Evolutionary conservation across 1,139 yeast genomes (phyloP).

Genomic region (Suhomyces bokatorum): DNA sequence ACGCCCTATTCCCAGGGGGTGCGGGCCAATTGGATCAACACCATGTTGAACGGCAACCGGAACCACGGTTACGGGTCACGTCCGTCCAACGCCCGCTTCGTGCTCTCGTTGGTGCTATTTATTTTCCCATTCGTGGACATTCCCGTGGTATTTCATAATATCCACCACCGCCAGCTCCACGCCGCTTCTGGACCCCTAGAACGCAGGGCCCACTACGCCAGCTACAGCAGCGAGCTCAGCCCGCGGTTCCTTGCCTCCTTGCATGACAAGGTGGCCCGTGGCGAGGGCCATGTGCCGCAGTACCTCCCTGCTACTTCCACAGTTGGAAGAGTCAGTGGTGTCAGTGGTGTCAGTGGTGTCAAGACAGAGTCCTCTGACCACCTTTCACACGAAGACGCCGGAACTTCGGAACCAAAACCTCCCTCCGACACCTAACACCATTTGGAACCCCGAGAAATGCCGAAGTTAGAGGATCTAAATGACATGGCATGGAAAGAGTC

Average conservation of each 20-base stretch:
- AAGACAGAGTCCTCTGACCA: too few species aligned
- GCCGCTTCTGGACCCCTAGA: background rate
- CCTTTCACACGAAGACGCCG: background rate
- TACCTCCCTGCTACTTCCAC: too few species aligned
- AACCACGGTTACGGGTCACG: conserved; percentile 17
- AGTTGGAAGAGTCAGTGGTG: too few species aligned
- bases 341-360: too few species aligned
- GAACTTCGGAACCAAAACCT: background rate
- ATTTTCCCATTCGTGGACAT: conserved; percentile 36
- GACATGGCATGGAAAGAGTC: background rate
- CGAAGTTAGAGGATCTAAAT: conserved; percentile 1
- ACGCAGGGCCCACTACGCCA: background rate
- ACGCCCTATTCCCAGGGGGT: conserved; percentile 33
- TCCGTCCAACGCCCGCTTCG: conserved; percentile 17
- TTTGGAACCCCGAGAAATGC: conserved; percentile 1
- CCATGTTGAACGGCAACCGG: conserved; percentile 32
- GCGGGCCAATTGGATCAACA: conserved; percentile 36
- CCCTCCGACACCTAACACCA: background rate
- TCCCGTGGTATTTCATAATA: conserved; percentile 14
- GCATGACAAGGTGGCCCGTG: conserved; percentile 21
- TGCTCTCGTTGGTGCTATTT: conserved; percentile 23
- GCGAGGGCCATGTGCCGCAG: conserved; percentile 26
- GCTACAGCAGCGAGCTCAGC: conserved; percentile 17
- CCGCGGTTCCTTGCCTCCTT: conserved; percentile 22
- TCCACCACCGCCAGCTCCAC: background rate